Evolutionary conservation across 495 filamentous ascomycete genomes (phyloP), one percentile per base, ranked within the genome.

Genomic region (Penicillium atrosanguineum): DNA sequence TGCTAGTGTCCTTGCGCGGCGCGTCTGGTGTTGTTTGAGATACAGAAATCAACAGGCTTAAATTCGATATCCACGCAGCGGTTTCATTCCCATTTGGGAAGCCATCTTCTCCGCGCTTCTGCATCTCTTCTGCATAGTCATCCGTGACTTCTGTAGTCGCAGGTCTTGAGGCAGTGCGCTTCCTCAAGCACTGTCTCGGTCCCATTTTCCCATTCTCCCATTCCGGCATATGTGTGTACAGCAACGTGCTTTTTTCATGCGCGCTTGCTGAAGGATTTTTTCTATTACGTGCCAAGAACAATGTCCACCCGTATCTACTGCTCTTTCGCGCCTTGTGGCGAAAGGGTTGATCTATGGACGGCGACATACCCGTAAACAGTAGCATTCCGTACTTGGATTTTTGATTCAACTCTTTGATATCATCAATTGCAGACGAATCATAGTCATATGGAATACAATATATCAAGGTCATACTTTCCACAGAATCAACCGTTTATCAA

Each of bases 211-310:
- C 43, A 54, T 37, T 28, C 16, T 36, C 40, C 40, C 42, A 39
- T 40, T 79, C 63, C 61, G 94, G 94, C 94, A 98, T 96, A 87
- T 89, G 91, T 98, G 94, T 98, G 94, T 98, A 98, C 94, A 97
- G 90, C 91, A 82, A 79, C 82, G 82, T 82, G 79, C 82, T 78
- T 61, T 74, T 73, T 68, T 82, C 73, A 87, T 91, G 88, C 83
- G 81, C 83, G 79, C 73, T 67, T 85, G 88, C 89, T 97, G 93
- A 97, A 97, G 94, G 94, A 93, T 87, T 77, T 69, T 77, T 69
- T 76, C 86, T 79, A 86, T 86, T 79, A 86, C 91, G 89, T 98
- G 94, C 94, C 94, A 78, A 97, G 85, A 98, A 68, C 68, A 75
- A 62, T 62, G 57, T 71, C 86, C 84, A 82, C 76, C 76, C 82